Base-by-base conservation (phyloP, 2,329 filamentous ascomycete species). In the Cytospora paraplurivora region DNA sequence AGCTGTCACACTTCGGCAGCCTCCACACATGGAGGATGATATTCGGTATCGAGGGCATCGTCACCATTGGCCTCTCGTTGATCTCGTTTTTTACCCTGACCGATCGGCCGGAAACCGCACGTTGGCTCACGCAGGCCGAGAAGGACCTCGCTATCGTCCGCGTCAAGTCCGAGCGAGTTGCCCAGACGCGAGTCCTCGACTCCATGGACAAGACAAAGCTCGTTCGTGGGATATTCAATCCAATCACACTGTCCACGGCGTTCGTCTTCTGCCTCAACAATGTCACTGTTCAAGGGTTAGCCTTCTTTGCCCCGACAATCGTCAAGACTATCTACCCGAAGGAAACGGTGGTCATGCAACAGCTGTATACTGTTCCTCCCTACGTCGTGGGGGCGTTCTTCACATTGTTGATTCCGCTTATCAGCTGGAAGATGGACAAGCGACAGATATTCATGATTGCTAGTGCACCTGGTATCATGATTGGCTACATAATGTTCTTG, bases 401-500 rank as follows among this genome's bases (percentile, higher is more conserved):
- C 73, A 87, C 85, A 0, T 62, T 91, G 0, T 71, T 86, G 0
- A 76, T 90, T 56, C 87, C 88, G 0, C 84, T 83, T 62, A 72
- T 88, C 5, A 85, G 82, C 71, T 89, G 85, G 82, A 81, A 82
- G 13, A 76, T 82, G 62, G 87, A 91, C 70, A 76, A 75, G 1
- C 81, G 88, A 10, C 79, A 84, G 44, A 77, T 88, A 52, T 86
- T 89, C 72, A 82, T 90, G 70, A 81, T 88, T 54, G 62, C 81
- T 12, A 80, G 79, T 1, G 82, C 87, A 0, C 88, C 88, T 0
- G 72, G 90, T 7, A 84, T 88, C 68, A 90, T 92, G 81, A 72
- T 82, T 4, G 89, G 89, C 0, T 91, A 90, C 73, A 84, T 85
- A 72, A 87, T 91, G 81, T 91, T 91, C 75, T 77, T 91, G 1